A percentile compares a stretch with the other conserved stretches of the same genome.
phyloP scores from a whole-genome alignment of 768 basidiomycete genomes.

The Ephemerocybe angulata region DNA sequence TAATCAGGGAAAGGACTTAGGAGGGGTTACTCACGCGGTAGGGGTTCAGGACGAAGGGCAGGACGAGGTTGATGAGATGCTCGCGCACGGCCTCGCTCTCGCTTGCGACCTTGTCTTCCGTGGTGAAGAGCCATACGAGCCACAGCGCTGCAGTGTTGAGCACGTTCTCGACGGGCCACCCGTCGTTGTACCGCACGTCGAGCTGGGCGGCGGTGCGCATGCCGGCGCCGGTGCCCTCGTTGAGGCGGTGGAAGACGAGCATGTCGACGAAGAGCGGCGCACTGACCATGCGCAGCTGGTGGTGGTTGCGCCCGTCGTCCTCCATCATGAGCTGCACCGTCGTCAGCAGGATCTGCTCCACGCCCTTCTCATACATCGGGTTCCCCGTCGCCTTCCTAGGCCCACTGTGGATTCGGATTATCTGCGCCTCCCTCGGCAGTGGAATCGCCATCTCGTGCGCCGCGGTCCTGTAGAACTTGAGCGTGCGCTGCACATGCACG shows the following conservation, averaged over 20 bases:
- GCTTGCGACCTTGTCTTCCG: constrained; percentile 20
- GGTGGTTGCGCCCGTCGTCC: constrained; percentile 62
- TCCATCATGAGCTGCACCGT: constrained; percentile 57
- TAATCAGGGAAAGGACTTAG: neutral
- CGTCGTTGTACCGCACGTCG: constrained; percentile 23
- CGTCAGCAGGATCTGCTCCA: constrained; percentile 18
- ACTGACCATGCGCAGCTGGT: constrained; percentile 51
- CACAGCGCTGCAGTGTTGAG: constrained; percentile 54
- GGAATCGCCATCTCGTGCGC: neutral
- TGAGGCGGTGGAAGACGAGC: constrained; percentile 31
- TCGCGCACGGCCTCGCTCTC: constrained; percentile 26
- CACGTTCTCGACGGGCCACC: constrained; percentile 56
- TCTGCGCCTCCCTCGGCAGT: neutral
- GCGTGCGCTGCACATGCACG: neutral
- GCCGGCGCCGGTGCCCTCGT: constrained; percentile 40
- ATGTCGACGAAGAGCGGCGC: constrained; percentile 43
- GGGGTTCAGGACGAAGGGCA: constrained; percentile 39
- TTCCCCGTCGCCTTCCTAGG: constrained; percentile 15
- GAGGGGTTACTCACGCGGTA: constrained; percentile 27
- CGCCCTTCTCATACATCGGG: constrained; percentile 21
- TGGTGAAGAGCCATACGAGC: constrained; percentile 57
- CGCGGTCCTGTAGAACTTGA: neutral
- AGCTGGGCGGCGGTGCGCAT: neutral
- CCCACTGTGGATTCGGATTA: neutral
- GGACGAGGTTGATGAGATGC: constrained; percentile 21